Evolutionary conservation across 306 rosid species (phyloP).

Genomic region (Calophaca sinica): DNA sequence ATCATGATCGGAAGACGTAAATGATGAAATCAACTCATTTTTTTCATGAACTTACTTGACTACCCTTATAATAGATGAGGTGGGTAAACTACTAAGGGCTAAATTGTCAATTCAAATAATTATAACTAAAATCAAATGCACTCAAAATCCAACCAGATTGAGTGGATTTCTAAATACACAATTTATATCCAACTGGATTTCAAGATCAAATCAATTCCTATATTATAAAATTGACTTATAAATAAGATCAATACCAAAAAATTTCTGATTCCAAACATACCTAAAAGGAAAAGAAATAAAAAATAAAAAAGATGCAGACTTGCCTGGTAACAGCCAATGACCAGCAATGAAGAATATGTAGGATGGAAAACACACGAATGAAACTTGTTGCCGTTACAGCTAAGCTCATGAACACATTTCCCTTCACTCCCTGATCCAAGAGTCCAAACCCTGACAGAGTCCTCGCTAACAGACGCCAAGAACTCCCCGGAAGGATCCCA

Average conservation of each 20-base stretch:
- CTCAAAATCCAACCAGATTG: no score
- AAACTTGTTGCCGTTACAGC: slow-evolving; percentile 85
- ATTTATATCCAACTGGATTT: no score
- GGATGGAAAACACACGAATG: slow-evolving; percentile 96
- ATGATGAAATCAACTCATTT: no score
- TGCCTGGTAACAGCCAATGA: slow-evolving; percentile 96
- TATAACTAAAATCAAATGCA: no score
- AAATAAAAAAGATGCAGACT: slow-evolving; percentile 41
- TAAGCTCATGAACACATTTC: slow-evolving; percentile 87
- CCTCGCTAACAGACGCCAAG: slow-evolving; percentile 95
- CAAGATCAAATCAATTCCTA: slow-evolving; percentile 18
- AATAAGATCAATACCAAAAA: neutral
- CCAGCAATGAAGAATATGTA: slow-evolving; percentile 74
- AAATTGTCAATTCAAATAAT: no score
- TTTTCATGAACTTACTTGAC: no score
- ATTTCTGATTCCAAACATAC: neutral
- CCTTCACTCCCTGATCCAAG: slow-evolving; percentile 87
- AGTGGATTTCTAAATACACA: no score
- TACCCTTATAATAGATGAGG: no score
- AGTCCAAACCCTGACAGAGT: slow-evolving; percentile 93
- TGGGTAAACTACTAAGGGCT: no score
- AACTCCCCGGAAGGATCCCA: slow-evolving; percentile 96
- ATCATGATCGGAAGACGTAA: no score
- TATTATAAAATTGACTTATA: slow-evolving; percentile 2
- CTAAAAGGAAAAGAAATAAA: neutral